Conservation (phyloP, 805 yeast species). For the Yarrowia yakushimensis region DNA sequence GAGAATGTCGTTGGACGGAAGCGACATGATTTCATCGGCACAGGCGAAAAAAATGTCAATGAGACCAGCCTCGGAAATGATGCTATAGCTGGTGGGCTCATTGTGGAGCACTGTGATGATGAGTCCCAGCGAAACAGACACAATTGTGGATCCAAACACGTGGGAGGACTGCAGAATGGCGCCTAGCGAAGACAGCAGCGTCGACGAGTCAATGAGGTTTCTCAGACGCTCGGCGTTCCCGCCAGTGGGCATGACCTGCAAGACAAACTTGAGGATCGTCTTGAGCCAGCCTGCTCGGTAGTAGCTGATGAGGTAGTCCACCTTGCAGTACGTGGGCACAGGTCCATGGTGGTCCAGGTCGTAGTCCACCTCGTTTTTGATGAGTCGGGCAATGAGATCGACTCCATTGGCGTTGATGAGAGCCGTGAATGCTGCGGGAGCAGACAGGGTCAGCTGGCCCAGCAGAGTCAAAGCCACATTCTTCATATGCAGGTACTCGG, state of each 20-base stretch:
- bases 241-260: conserved; percentile 63
- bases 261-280: conserved; percentile 59
- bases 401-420: conserved; percentile 71
- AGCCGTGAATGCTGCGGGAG: conserved; percentile 48
- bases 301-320: conserved; percentile 37
- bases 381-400: conserved; percentile 52
- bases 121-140: conserved; percentile 59
- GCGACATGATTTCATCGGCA: conserved; percentile 52
- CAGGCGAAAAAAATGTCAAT: conserved; percentile 61
- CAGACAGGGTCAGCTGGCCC: conserved; percentile 42
- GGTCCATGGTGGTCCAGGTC: conserved; percentile 46
- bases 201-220: conserved; percentile 78
- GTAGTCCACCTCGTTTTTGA: conserved; percentile 61
- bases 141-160: conserved; percentile 63
- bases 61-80: conserved; percentile 72
- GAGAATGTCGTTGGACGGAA: conserved; percentile 55
- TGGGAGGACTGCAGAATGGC: conserved; percentile 53
- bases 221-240: conserved; percentile 75
- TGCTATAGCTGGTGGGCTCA: conserved; percentile 84
- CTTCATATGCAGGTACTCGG: conserved; percentile 52
- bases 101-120: conserved; percentile 73
- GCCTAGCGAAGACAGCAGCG: conserved; percentile 55
- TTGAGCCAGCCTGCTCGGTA: conserved; percentile 45
- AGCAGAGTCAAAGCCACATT: conserved; percentile 62
- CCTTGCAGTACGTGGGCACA: conserved; percentile 48